These are phyloP conservation scores for Paratinospora sagittata DNA, from an alignment of 164 flowering plant species.

Conservation along the genomic window DNA sequence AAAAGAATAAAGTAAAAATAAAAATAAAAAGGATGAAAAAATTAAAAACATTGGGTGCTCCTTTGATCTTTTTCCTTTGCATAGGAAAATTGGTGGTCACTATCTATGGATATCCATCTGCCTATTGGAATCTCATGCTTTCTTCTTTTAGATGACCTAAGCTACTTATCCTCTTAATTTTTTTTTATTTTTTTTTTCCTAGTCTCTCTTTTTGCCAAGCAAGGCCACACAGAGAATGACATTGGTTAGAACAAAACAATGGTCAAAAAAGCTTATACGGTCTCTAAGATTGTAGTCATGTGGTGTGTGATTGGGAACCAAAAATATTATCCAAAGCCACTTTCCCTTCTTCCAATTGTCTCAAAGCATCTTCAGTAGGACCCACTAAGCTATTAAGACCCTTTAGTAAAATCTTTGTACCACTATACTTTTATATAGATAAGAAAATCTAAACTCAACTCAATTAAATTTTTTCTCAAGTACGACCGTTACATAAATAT, in stretches of 20 bases:
- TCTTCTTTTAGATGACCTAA: conserved; percentile 7
- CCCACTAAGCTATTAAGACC: background rate
- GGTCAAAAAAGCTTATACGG: conserved; percentile 9
- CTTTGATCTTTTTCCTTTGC: background rate
- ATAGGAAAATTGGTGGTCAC: conserved; percentile 10
- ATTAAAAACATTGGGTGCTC: background rate
- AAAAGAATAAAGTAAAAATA: background rate
- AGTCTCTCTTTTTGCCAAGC: background rate
- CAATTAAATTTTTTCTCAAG: no score
- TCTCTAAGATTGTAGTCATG: conserved; percentile 1
- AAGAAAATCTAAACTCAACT: no score
- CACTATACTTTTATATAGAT: no score
- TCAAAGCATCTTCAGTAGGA: conserved; percentile 14
- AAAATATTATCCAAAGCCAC: conserved; percentile 7
- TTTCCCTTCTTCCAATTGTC: conserved; percentile 5
- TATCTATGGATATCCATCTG: conserved; percentile 17
- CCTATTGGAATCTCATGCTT: conserved; percentile 15
- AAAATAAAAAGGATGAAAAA: background rate
- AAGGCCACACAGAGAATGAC: background rate
- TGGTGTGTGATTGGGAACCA: conserved; percentile 4
- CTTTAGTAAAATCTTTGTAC: background rate
- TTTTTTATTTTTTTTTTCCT: background rate
- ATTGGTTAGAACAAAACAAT: conserved; percentile 4
- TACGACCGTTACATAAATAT: no score
- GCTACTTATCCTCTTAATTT: background rate